Evolutionary conservation across 2,329 filamentous ascomycete genomes (phyloP), one percentile per base, ranked within the genome.

Genomic region (Diplodia seriata): DNA sequence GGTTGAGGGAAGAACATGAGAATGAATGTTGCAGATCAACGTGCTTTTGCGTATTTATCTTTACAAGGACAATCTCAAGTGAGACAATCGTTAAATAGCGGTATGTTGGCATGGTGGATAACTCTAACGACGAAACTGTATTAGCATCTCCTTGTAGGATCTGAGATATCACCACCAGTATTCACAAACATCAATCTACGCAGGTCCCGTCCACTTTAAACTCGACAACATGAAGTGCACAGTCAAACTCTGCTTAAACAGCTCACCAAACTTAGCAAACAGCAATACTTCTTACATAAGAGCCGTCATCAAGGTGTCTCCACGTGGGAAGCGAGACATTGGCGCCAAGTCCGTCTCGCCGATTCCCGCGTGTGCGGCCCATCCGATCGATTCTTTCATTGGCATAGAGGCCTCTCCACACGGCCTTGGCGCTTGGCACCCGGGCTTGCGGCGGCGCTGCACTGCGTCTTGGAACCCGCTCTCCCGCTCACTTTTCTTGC

Each of bases 271-370:
- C 26, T 14, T 31, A 12, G 11, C 12, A 29, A 8, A 14, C 29
- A 36, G 53, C 15, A 55, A 8, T 12, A 29, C 8, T 2, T n/a
- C 18, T 33, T 20, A 20, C 49, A 36, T 36, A 36, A 31, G 18
- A 36, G 56, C 31, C 38, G 20, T 29, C 38, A 49, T 31, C 9
- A 40, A 23, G 40, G 29, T 4, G 3, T 3, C 29, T 14, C 11
- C 36, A 59, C 20, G 31, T 56, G 54, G 23, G 40, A 33, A n/a
- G 54, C 9, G 43, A 23, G 23, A 43, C 9, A n/a, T 62, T 62
- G 57, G 57, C 57, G 43, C 57, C 57, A 62, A 62, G 57, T 2
- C 47, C 8, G 4, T 11, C n/a, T 63, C 59, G 59, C 59, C 47
- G 59, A 51, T 36, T 63, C 18, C 59, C 47, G 47, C 14, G 29